These are phyloP conservation scores for Spathaspora hagerdaliae DNA, from an alignment of 805 yeast species.

Conservation along the genomic window DNA sequence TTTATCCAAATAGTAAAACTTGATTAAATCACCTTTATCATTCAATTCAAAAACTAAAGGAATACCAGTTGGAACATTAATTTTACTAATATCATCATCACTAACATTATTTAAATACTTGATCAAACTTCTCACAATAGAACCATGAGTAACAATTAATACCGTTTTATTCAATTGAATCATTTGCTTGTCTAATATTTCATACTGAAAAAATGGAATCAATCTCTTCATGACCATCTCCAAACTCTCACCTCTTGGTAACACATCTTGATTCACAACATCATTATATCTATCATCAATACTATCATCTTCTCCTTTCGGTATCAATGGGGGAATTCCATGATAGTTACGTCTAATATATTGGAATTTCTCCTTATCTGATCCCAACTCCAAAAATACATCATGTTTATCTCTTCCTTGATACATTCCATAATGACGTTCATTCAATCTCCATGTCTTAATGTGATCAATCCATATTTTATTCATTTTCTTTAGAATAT, in stretches of 20 bases:
- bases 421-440: conserved; percentile 40
- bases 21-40: conserved; percentile 22
- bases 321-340: conserved; percentile 34
- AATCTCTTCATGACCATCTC: conserved; percentile 36
- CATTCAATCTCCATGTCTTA: conserved; percentile 41
- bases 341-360: conserved; percentile 34
- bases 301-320: conserved; percentile 22
- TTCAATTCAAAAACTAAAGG: conserved; percentile 41
- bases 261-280: conserved; percentile 13
- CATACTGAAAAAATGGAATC: conserved; percentile 31
- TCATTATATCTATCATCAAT: conserved; percentile 35
- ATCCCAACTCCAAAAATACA: conserved; percentile 31
- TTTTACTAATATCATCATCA: conserved; percentile 34
- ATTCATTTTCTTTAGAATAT: conserved; percentile 27
- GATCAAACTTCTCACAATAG: conserved; percentile 38
- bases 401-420: conserved; percentile 39
- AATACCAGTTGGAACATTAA: conserved; percentile 43
- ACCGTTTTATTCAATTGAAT: conserved; percentile 24
- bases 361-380: conserved; percentile 34
- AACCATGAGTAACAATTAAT: conserved; percentile 40
- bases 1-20: conserved; percentile 36
- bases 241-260: conserved; percentile 39
- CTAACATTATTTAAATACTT: conserved; percentile 32
- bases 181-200: conserved; percentile 22
- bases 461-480: conserved; percentile 34